Conservation (phyloP, 139 green algal species). For the Picochlorum sp. region DNA sequence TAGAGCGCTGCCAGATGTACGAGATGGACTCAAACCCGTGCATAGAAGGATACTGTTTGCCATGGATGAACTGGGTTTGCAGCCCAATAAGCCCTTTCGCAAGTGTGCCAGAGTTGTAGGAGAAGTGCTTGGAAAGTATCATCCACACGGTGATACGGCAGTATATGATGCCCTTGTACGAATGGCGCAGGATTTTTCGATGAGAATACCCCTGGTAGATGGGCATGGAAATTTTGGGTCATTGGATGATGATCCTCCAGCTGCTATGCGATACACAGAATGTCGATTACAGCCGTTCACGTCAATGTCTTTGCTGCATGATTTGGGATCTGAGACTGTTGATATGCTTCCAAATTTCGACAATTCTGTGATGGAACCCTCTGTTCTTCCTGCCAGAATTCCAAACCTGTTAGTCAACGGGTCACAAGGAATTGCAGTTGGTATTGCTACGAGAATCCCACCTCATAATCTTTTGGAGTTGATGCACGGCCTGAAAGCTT, state of each 20-base stretch:
- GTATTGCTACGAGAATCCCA: constrained; percentile 91
- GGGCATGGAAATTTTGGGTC: constrained; percentile 98
- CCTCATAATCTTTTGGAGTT: constrained; percentile 95
- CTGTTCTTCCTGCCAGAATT: constrained; percentile 80
- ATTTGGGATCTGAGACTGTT: constrained; percentile 77
- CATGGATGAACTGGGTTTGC: constrained; percentile 92
- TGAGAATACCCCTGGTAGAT: constrained; percentile 63
- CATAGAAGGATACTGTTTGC: constrained; percentile 93
- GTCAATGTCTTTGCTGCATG: constrained; percentile 64
- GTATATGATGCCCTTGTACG: constrained; percentile 94
- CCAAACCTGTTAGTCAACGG: constrained; percentile 94
- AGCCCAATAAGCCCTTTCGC: constrained; percentile 65
- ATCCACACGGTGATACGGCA: constrained; percentile 87
- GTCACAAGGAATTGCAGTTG: constrained; percentile 86
- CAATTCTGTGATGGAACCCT: constrained; percentile 72
- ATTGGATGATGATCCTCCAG: constrained; percentile 88
- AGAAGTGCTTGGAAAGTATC: constrained; percentile 97
- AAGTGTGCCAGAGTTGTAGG: constrained; percentile 96
- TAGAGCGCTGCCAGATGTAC: constrained; percentile 87
- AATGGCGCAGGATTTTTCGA: constrained; percentile 70
- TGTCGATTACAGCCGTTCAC: constrained; percentile 54
- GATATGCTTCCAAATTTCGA: constrained; percentile 80
- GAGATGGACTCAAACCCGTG: constrained; percentile 96
- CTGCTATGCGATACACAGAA: constrained; percentile 87
- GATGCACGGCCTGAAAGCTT: constrained; percentile 58